Conservation (phyloP, 2,329 filamentous ascomycete species). For the Trichoderma atroviride region DNA sequence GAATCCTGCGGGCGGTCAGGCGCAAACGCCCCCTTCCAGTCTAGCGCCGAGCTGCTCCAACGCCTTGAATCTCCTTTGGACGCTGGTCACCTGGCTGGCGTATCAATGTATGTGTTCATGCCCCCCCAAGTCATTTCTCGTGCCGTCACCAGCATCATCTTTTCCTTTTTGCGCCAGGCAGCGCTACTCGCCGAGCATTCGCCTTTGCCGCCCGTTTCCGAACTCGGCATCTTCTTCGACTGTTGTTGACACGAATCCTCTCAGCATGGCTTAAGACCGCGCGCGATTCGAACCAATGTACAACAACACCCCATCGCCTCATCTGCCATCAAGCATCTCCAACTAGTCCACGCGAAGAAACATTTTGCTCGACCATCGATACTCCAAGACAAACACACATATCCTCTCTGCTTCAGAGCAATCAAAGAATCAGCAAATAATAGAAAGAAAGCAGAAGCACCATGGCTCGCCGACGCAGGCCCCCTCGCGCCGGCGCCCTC, state of each 20-base stretch:
- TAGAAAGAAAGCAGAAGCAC: not conserved
- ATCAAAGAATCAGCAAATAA: not conserved
- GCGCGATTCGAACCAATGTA: conserved; percentile 8
- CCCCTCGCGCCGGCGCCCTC: conserved; percentile 62
- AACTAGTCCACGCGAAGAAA: not conserved
- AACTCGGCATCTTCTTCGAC: not conserved
- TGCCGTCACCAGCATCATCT: not conserved
- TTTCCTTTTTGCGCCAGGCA: not conserved
- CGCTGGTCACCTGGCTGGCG: conserved; percentile 13
- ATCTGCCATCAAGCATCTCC: not conserved
- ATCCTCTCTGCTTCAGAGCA: not conserved
- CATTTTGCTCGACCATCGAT: not conserved
- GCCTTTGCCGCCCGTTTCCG: not conserved
- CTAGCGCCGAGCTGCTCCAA: conserved; percentile 15
- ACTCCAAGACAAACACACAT: not conserved
- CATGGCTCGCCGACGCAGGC: conserved; percentile 60
- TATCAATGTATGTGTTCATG: conserved; percentile 7
- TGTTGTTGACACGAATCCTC: not conserved
- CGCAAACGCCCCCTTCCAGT: not conserved
- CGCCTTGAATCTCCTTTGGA: not conserved
- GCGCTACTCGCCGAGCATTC: not conserved
- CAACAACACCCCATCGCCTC: not conserved
- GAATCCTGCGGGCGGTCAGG: conserved; percentile 22
- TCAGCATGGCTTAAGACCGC: not conserved
- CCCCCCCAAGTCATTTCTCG: not conserved